These are phyloP conservation scores for Metschnikowia sp. DNA, from an alignment of 805 yeast species.

Conservation along the genomic window DNA sequence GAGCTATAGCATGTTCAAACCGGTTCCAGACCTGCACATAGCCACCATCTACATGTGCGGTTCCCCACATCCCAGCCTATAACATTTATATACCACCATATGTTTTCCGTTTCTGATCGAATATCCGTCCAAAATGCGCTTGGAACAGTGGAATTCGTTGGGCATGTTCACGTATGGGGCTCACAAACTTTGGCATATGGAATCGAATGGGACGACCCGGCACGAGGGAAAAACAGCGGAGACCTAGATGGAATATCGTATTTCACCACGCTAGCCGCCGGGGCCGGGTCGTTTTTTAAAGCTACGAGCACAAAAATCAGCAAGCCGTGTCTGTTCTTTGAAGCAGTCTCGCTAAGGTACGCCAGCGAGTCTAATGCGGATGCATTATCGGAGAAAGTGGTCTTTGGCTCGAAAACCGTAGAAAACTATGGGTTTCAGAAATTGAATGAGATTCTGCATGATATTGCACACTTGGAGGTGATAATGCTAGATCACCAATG, in stretches of 20 bases:
- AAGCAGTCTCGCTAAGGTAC: conserved; percentile 53
- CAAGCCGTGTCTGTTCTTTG: conserved; percentile 30
- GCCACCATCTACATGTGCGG: not conserved
- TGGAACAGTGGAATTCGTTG: conserved; percentile 64
- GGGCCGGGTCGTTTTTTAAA: conserved; percentile 66
- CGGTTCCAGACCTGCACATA: not conserved
- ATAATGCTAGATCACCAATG: conserved; percentile 48
- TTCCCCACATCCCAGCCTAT: not conserved
- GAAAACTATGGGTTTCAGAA: conserved; percentile 67
- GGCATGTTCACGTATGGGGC: conserved; percentile 60
- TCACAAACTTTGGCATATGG: conserved; percentile 57
- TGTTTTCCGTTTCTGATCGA: conserved; percentile 9
- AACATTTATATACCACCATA: not conserved
- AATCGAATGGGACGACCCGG: conserved; percentile 78
- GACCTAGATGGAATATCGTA: conserved; percentile 48
- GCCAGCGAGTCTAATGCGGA: conserved; percentile 22
- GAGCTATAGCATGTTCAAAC: too few species aligned
- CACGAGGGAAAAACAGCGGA: conserved; percentile 75
- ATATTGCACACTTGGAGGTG: conserved; percentile 42
- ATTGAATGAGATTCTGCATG: conserved; percentile 44
- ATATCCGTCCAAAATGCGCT: conserved; percentile 39
- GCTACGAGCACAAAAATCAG: conserved; percentile 32
- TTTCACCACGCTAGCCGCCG: conserved; percentile 41
- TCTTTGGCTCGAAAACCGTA: conserved; percentile 54
- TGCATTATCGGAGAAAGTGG: conserved; percentile 26